These are phyloP conservation scores for Penicillium silybi DNA, from an alignment of 495 filamentous ascomycete genomes.

Conservation along the genomic window DNA sequence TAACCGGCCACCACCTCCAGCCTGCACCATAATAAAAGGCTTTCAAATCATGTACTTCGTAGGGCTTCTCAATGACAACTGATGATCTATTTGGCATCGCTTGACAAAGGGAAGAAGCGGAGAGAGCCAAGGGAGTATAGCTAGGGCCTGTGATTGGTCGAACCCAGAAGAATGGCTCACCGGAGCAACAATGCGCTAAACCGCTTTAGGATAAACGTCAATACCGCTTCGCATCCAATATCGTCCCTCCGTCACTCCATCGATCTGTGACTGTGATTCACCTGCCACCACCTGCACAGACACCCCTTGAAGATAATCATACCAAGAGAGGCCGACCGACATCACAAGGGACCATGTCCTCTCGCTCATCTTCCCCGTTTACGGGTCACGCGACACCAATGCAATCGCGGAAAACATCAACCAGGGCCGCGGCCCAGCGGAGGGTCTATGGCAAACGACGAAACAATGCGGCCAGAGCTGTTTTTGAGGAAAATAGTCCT, in stretches of 20 bases:
- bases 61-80: background rate
- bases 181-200: slow-evolving; percentile 25
- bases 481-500: slow-evolving; percentile 40
- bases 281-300: background rate
- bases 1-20: background rate
- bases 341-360: slow-evolving; percentile 1
- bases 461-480: slow-evolving; percentile 37
- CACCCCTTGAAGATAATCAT: background rate
- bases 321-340: background rate
- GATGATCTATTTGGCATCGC: background rate
- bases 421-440: slow-evolving; percentile 24
- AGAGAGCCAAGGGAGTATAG: background rate
- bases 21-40: background rate
- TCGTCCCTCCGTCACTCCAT: background rate
- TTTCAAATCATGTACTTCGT: background rate
- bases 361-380: slow-evolving; percentile 6
- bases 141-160: slow-evolving; percentile 10
- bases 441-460: slow-evolving; percentile 44
- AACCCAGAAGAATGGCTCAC: slow-evolving; percentile 7
- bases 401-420: slow-evolving; percentile 14
- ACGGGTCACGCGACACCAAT: slow-evolving; percentile 19
- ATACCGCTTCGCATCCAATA: slow-evolving; percentile 9
- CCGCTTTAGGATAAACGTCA: slow-evolving; percentile 27
- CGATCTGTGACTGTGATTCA: background rate
- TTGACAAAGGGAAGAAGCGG: background rate